Evolutionary conservation across 306 rosid genomes (phyloP).

Genomic region (Cicer bijugum): DNA sequence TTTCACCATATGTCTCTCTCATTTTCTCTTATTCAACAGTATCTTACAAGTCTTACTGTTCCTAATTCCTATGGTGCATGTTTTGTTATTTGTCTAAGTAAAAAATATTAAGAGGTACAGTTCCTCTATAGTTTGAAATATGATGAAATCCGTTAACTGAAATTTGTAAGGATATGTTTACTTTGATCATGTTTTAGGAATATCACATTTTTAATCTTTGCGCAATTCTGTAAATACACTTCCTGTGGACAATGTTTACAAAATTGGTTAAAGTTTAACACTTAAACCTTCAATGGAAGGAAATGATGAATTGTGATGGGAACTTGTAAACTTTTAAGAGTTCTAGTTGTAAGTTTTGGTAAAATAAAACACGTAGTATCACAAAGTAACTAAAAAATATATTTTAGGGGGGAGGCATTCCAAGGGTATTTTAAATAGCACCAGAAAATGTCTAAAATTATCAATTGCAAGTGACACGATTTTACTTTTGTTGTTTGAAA

Average conservation of each 20-base stretch:
- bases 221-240: not conserved
- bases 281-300: conserved; percentile 18
- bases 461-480: conserved; percentile 13
- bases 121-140: conserved; percentile 15
- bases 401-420: not conserved
- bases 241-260: conserved; percentile 5
- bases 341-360: conserved; percentile 1
- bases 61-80: conserved; percentile 41
- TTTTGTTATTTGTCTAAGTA: conserved; percentile 27
- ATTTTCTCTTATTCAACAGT: no score
- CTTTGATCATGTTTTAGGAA: conserved; percentile 1
- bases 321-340: conserved; percentile 13
- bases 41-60: conserved; percentile 9
- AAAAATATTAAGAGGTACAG: conserved; percentile 2
- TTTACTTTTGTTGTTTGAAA: not conserved
- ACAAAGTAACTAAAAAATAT: not conserved
- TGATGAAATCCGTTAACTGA: not conserved
- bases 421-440: conserved; percentile 3
- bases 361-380: conserved; percentile 11
- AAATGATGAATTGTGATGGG: conserved; percentile 23
- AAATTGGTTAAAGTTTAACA: conserved; percentile 20
- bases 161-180: conserved; percentile 28
- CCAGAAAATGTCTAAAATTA: conserved; percentile 32
- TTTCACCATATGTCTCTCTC: no score
- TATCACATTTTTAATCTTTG: conserved; percentile 3